These are phyloP conservation scores for Xanthoparmelia taractica DNA, from an alignment of 495 filamentous ascomycete species.

Conservation along the genomic window DNA sequence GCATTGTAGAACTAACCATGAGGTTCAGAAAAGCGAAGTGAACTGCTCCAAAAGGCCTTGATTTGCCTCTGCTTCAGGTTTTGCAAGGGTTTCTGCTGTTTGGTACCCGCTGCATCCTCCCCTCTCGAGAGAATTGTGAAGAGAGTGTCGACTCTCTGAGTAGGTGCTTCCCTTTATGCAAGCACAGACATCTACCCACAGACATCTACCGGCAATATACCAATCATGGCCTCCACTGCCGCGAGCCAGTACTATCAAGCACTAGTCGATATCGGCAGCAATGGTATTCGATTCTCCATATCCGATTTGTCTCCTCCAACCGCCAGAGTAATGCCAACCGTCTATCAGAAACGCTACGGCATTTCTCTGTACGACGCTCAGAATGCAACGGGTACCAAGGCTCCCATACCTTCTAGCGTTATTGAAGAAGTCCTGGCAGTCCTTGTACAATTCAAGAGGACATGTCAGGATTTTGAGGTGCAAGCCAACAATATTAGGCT, in stretches of 20 bases:
- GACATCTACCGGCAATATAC: background rate
- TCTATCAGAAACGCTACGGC: slow-evolving; percentile 68
- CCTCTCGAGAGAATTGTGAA: background rate
- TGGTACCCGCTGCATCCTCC: background rate
- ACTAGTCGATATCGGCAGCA: slow-evolving; percentile 76
- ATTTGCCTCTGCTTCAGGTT: background rate
- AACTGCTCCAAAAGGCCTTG: background rate
- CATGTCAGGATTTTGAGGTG: slow-evolving; percentile 66
- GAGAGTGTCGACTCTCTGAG: background rate
- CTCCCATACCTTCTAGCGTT: slow-evolving; percentile 54
- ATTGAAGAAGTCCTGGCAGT: slow-evolving; percentile 57
- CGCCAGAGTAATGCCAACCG: slow-evolving; percentile 62
- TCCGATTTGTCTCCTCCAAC: slow-evolving; percentile 64
- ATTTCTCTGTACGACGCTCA: slow-evolving; percentile 92
- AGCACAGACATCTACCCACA: too few relatives aligned
- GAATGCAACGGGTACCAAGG: slow-evolving; percentile 36
- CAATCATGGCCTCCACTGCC: background rate
- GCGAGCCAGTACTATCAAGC: slow-evolving; percentile 28
- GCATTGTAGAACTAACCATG: background rate
- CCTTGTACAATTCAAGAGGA: slow-evolving; percentile 61
- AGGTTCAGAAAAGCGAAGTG: background rate
- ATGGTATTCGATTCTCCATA: slow-evolving; percentile 92
- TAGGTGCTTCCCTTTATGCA: background rate
- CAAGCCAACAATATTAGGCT: slow-evolving; percentile 55
- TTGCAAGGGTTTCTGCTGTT: background rate